A percentile compares a stretch with the other conserved stretches of the same genome.
phyloP scores from a whole-genome alignment of 208 protist genomes.

The Trypanosoma caninum region DNA sequence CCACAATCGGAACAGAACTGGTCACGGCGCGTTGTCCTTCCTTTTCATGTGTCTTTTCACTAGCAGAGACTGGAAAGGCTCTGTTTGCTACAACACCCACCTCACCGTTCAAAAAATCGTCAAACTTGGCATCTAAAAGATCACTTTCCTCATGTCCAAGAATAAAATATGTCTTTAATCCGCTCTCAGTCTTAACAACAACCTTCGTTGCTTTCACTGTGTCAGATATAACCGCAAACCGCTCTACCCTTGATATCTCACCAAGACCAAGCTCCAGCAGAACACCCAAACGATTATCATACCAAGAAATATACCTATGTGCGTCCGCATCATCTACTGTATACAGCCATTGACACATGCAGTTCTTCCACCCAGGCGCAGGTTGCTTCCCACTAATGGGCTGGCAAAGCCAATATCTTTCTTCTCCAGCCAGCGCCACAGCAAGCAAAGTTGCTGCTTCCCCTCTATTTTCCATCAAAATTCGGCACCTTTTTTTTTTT shows the following conservation, averaged over 20 bases:
- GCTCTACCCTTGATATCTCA: slow-evolving; percentile 45
- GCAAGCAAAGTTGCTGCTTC: slow-evolving; percentile 54
- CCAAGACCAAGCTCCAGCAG: slow-evolving; percentile 56
- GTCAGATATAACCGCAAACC: slow-evolving; percentile 52
- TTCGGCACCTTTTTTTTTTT: not conserved
- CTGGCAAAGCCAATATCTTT: slow-evolving; percentile 75
- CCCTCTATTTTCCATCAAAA: slow-evolving; percentile 7
- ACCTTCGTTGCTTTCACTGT: slow-evolving; percentile 53
- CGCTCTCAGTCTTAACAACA: slow-evolving; percentile 19
- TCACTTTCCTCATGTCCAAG: slow-evolving; percentile 52
- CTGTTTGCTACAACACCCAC: slow-evolving; percentile 9
- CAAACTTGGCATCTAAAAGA: slow-evolving; percentile 56
- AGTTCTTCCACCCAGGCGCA: slow-evolving; percentile 46
- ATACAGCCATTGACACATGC: slow-evolving; percentile 73
- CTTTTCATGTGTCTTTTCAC: not conserved
- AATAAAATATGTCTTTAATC: slow-evolving; percentile 46
- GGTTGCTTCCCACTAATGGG: slow-evolving; percentile 41
- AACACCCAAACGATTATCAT: slow-evolving; percentile 13
- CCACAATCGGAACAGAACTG: not conserved
- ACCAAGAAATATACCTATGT: slow-evolving; percentile 25
- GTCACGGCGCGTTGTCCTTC: not conserved
- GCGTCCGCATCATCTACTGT: slow-evolving; percentile 48
- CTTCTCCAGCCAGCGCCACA: slow-evolving; percentile 70
- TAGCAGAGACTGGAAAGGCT: not conserved
- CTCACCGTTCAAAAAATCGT: slow-evolving; percentile 53